Evolutionary conservation across 768 basidiomycete genomes (phyloP), one percentile per base, ranked within the genome.

Genomic region (Clavulina sp.): DNA sequence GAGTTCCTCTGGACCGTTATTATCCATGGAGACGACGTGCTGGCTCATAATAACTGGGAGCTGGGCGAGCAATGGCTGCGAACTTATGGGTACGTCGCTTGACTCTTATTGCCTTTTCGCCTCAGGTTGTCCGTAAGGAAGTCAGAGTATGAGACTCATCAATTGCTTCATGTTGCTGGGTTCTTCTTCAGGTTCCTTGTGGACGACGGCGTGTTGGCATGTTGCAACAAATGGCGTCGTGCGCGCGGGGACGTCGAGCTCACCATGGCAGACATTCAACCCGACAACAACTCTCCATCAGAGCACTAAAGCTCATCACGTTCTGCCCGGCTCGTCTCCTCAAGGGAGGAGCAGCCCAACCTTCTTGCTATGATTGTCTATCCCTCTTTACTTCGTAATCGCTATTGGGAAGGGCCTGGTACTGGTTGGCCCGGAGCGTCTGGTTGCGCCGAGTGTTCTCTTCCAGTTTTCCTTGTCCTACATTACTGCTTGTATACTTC

Each of bases 31-130:
- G 85, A 93, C 57, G 91, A 96, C 59, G 83, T 89, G 21, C 70
- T 95, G n/a, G 79, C 80, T 3, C 86, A 93, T 58, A 69, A 67
- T 40, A 91, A 86, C 59, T 95, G 91, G 88, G 92, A 96, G 65
- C 71, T 95, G 36, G 70, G 73, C 16, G 88, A 91, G 60, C 69
- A 71, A 49, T 95, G 88, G 77, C 69, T 95, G 41, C 73, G 77
- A 52, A 77, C 83, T 65, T 92, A 84, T 57, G 78, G 79, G 89
- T 88, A 47, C 40, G 77, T 66, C 21, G 30, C 46, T 21, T 36
- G 34, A 23, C n/a, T 51, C 40, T 7, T 36, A 52, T 49, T 13
- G 53, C 30, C 9, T 44, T 31, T n/a, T n/a, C n/a, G n/a, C n/a
- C n/a, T n/a, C n/a, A n/a, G n/a, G n/a, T n/a, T n/a, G n/a, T n/a